phyloP scores from a whole-genome alignment of 2,329 filamentous ascomycete species.

The Cadophora gregata region DNA sequence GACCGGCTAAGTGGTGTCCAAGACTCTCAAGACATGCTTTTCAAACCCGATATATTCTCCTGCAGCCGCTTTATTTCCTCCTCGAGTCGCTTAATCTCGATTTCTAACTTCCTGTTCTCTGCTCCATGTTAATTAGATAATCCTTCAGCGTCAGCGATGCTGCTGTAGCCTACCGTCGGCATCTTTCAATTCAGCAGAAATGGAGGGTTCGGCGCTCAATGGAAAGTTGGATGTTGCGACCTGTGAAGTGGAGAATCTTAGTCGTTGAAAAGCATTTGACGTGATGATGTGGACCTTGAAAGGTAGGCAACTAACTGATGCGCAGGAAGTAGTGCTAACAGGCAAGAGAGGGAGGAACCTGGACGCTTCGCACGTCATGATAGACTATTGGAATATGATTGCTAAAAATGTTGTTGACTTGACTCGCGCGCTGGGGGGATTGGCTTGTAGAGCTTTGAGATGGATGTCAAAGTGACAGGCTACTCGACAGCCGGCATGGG shows the following conservation, averaged over 20 bases:
- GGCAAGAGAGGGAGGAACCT: constrained; percentile 2
- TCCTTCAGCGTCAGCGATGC: too few species aligned
- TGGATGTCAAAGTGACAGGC: neutral
- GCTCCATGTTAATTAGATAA: neutral
- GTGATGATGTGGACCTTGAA: neutral
- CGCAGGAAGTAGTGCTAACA: neutral
- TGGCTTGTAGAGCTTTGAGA: neutral
- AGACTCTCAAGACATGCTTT: neutral
- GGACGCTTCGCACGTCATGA: neutral
- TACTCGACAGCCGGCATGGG: neutral
- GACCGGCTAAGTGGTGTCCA: neutral
- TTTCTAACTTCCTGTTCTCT: neutral
- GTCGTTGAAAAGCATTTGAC: too few species aligned
- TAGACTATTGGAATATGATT: neutral
- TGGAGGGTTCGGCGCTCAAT: neutral
- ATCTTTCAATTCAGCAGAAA: neutral
- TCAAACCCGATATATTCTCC: neutral
- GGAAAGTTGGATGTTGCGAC: neutral
- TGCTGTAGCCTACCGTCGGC: neutral
- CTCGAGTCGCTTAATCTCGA: constrained; percentile 2
- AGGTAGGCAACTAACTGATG: neutral
- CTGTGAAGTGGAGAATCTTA: neutral
- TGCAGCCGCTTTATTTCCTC: neutral
- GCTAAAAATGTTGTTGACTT: neutral
- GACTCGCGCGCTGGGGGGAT: neutral